These are phyloP conservation scores for Psilocybe subaeruginosa DNA, from an alignment of 768 basidiomycete species.

Conservation along the genomic window DNA sequence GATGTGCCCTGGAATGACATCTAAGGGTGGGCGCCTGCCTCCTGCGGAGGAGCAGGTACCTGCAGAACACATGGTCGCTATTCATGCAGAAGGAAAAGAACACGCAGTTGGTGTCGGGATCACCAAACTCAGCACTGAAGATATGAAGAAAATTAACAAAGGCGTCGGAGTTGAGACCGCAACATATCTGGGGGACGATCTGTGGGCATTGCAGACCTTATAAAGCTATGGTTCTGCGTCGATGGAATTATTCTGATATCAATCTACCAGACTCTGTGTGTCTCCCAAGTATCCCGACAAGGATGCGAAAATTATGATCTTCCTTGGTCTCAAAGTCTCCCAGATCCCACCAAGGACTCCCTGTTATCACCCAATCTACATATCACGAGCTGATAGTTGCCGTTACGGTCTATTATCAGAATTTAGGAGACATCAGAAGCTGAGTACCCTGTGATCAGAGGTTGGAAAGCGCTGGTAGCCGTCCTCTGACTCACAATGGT, in stretches of 20 bases:
- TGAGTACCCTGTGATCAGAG: slow-evolving; percentile 20
- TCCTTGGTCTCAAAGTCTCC: slow-evolving; percentile 8
- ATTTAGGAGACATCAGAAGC: slow-evolving; percentile 14
- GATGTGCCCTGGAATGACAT: slow-evolving; percentile 98
- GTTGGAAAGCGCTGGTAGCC: slow-evolving; percentile 10
- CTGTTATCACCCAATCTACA: slow-evolving; percentile 4
- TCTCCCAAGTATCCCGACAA: slow-evolving; percentile 6
- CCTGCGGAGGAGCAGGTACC: slow-evolving; percentile 68
- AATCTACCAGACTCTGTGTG: not conserved
- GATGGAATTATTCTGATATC: slow-evolving; percentile 4
- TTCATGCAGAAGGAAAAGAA: slow-evolving; percentile 96
- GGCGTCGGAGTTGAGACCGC: slow-evolving; percentile 87
- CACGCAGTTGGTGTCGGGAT: slow-evolving; percentile 87
- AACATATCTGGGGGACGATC: slow-evolving; percentile 86
- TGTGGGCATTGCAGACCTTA: slow-evolving; percentile 74
- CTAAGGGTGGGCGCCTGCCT: slow-evolving; percentile 87
- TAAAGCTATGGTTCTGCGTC: slow-evolving; percentile 32
- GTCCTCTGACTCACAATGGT: slow-evolving; percentile 18
- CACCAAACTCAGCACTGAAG: slow-evolving; percentile 81
- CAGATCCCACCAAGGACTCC: not conserved
- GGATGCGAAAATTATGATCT: not conserved
- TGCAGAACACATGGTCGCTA: slow-evolving; percentile 80
- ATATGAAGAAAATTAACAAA: slow-evolving; percentile 90
- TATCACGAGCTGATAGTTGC: slow-evolving; percentile 11
- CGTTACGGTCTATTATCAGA: slow-evolving; percentile 7